A percentile compares a stretch with the other conserved stretches of the same genome.
phyloP scores from a whole-genome alignment of 2,329 filamentous ascomycete species.

The Hymenoscyphus albidus region DNA sequence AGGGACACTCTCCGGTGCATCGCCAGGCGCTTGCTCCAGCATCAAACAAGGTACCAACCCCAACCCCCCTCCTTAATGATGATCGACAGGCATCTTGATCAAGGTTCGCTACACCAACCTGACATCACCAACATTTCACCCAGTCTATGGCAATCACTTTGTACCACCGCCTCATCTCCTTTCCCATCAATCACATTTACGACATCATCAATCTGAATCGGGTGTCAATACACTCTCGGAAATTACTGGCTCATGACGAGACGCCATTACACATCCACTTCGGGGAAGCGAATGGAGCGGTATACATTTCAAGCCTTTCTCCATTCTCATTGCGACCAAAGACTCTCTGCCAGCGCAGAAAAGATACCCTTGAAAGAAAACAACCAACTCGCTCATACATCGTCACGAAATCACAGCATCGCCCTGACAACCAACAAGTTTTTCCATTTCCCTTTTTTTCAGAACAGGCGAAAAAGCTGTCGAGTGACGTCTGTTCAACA shows the following conservation, averaged over 20 bases:
- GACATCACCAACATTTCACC: neutral
- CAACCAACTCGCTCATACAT: neutral
- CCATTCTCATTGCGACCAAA: neutral
- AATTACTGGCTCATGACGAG: neutral
- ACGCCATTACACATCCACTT: neutral
- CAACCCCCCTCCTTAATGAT: neutral
- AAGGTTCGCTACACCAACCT: neutral
- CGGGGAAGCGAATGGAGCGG: neutral
- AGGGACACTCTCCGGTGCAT: neutral
- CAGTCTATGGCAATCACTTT: neutral
- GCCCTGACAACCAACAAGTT: conserved; percentile 2
- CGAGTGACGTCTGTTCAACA: conserved; percentile 6
- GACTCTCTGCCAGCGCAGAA: neutral
- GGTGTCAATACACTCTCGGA: neutral
- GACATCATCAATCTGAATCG: neutral
- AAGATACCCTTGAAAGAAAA: neutral
- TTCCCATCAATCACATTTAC: conserved; percentile 2
- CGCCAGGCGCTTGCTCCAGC: neutral
- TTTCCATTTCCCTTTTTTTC: neutral
- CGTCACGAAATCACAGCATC: neutral
- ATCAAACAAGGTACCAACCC: conserved; percentile 5
- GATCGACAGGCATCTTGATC: neutral
- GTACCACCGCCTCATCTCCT: neutral
- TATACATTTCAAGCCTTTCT: neutral
- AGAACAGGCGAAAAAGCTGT: neutral